Base-by-base conservation (phyloP, 2,329 filamentous ascomycete genomes). In the Samsoniella hepiali region DNA sequence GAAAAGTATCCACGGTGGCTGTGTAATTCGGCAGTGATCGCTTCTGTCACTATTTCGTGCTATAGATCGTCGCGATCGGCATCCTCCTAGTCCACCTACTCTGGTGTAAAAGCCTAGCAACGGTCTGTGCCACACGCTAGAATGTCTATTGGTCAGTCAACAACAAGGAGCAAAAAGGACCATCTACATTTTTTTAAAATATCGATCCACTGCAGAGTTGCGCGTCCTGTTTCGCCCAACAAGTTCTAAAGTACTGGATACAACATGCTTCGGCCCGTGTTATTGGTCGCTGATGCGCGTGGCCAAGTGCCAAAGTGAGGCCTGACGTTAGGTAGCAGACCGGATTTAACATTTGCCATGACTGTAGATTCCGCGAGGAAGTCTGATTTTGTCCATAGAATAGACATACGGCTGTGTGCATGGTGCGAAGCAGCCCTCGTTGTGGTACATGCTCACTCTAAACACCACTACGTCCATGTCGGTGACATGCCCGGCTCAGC, bases 41-140 rank as follows among this genome's bases (percentile, higher is more conserved):
- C 27, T 34, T 32, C 15, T 53, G 31, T 45, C n/a, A 31, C 22
- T 36, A 51, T 60, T 60, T 53, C 34, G 47, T 53, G 36, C 47
- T 34, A 51, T 15, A 44, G 58, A 60, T 60, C 58, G 47, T 51
- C 47, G 47, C 34, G 58, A 57, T 57, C 55, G 55, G 27, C 55
- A 29, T 13, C 3, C 17, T 44, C 15, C 8, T 40, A 44, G 10
- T 34, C 54, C 27, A 57, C 54, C 3, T 13, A 10, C 27, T 22
- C 10, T 11, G 15, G 9, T n/a, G 50, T 17, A 5, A 53, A 32
- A 32, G 47, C 56, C 56, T 15, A 38, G 27, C 15, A 36, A 50
- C 32, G 47, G 58, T 60, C 58, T 44, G 58, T 60, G 58, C 58
- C 22, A 44, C 27, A 32, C 13, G 15, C 36, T 22, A 32, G 22